phyloP scores from a whole-genome alignment of 2,329 filamentous ascomycete species.

The Neocucurbitaria cava region DNA sequence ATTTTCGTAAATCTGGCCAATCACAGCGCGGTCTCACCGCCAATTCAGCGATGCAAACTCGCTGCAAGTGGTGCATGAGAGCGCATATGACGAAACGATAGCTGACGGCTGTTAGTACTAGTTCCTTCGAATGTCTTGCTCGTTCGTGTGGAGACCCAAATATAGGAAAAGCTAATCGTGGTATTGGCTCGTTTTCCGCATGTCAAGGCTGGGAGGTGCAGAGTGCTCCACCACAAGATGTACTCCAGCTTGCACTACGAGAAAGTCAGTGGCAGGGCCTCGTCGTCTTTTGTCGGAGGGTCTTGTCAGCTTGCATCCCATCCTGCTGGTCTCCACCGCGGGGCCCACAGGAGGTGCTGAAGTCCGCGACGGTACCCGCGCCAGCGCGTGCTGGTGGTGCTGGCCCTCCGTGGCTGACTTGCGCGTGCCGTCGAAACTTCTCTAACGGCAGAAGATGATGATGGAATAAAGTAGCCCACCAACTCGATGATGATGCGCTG shows the following conservation, averaged over 20 bases:
- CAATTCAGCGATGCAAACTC: constrained; percentile 41
- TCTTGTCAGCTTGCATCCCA: constrained; percentile 30
- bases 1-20: constrained; percentile 32
- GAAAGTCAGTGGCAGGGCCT: constrained; percentile 15
- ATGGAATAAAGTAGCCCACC: constrained; percentile 21
- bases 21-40: constrained; percentile 42
- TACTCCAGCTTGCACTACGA: constrained; percentile 12
- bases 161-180: constrained; percentile 4
- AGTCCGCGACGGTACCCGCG: constrained; percentile 9
- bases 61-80: constrained; percentile 29
- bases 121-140: constrained; percentile 4
- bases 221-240: constrained; percentile 17
- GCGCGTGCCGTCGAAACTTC: constrained; percentile 13
- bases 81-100: constrained; percentile 34
- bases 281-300: constrained; percentile 7
- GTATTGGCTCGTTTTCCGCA: constrained; percentile 1
- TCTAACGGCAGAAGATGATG: constrained; percentile 14
- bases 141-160: constrained; percentile 2
- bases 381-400: constrained; percentile 28
- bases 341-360: constrained; percentile 19
- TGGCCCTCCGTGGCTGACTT: constrained; percentile 32
- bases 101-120: constrained; percentile 12
- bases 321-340: constrained; percentile 23
- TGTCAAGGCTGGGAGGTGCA: constrained; percentile 17
- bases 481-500: constrained; percentile 33